A percentile compares a stretch with the other conserved stretches of the same genome.
Conservation (phyloP, 441 rosid species). For the Eutrema salsugineum region DNA sequence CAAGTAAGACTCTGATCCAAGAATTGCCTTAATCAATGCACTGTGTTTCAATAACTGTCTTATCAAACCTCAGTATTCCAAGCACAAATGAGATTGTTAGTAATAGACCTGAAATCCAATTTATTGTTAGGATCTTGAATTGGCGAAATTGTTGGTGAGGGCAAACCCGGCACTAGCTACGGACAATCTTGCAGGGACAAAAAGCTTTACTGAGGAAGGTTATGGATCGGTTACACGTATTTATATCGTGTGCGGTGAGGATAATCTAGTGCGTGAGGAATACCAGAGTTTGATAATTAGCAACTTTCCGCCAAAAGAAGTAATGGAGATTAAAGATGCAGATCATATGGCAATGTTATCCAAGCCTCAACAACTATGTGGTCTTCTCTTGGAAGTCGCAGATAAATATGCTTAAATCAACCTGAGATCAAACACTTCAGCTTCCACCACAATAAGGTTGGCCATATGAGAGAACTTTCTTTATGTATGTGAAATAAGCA, state of each 20-base stretch:
- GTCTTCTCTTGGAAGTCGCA: conserved; percentile 24
- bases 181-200: conserved; percentile 21
- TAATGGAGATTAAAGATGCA: conserved; percentile 36
- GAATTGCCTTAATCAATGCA: no score
- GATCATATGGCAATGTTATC: conserved; percentile 49
- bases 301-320: conserved; percentile 30
- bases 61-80: neutral
- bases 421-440: no score
- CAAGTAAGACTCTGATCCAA: neutral
- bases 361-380: conserved; percentile 29
- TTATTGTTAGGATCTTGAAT: conserved; percentile 35
- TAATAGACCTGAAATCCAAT: neutral
- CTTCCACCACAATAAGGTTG: no score
- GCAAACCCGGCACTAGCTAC: neutral
- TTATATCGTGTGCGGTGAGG: conserved; percentile 34
- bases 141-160: conserved; percentile 21
- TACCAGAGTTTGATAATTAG: conserved; percentile 41
- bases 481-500: no score
- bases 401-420: neutral
- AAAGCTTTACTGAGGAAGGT: conserved; percentile 20
- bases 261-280: conserved; percentile 10
- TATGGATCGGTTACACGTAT: conserved; percentile 34
- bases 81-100: neutral
- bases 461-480: no score
- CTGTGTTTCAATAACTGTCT: neutral